Evolutionary conservation across 306 rosid genomes (phyloP).

Genomic region (Hylodesmum podocarpum): DNA sequence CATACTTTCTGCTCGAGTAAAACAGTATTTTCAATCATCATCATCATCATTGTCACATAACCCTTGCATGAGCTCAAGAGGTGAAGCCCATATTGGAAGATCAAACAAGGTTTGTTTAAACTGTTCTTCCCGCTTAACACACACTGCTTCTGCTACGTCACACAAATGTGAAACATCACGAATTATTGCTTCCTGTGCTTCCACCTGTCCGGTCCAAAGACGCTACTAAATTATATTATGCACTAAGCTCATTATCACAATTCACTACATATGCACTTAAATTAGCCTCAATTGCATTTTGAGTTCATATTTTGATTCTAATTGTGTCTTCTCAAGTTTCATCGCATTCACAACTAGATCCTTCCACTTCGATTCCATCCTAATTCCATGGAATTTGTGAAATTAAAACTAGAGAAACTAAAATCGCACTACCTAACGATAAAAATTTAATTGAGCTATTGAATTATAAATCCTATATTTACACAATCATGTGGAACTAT

Average conservation of each 20-base stretch:
- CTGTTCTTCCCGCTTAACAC: constrained; percentile 49
- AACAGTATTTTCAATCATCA: not conserved
- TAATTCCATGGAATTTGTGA: too few species aligned
- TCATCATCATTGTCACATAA: constrained; percentile 48
- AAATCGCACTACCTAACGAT: too few species aligned
- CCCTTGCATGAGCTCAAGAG: constrained; percentile 54
- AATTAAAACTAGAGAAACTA: too few species aligned
- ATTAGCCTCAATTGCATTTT: too few species aligned
- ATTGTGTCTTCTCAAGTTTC: too few species aligned
- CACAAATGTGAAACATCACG: constrained; percentile 55
- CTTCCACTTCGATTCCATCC: too few species aligned
- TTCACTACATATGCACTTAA: not conserved
- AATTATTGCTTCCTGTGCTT: constrained; percentile 68
- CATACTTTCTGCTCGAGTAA: too few species aligned
- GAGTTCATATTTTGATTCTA: too few species aligned
- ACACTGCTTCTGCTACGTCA: constrained; percentile 61
- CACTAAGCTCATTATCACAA: not conserved
- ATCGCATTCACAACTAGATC: too few species aligned
- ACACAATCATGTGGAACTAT: not conserved
- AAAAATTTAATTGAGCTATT: too few species aligned
- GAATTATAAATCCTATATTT: not conserved
- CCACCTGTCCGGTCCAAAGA: constrained; percentile 48
- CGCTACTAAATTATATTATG: not conserved
- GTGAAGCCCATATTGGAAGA: constrained; percentile 74
- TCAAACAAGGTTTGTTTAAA: constrained; percentile 49